Base-by-base conservation (phyloP, 2,329 filamentous ascomycete species). In the Pseudocercospora vitis region DNA sequence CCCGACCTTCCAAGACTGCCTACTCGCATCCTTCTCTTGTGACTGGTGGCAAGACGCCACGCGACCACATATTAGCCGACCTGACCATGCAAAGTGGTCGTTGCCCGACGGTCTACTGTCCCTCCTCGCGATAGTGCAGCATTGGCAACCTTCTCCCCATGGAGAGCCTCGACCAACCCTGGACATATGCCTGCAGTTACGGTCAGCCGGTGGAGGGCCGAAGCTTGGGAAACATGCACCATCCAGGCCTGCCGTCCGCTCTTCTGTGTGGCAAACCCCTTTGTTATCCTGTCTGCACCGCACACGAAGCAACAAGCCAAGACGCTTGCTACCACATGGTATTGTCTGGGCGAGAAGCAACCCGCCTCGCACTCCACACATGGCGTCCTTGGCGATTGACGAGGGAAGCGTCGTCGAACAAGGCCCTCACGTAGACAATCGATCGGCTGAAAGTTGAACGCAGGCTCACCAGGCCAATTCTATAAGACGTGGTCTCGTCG, bases 371-470 rank as follows among this genome's bases (percentile, higher is more conserved):
- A 21, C 42, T 47, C 48, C 37, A 44, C 31, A 29, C 6, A 45
- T 51, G 48, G 53, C 48, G 53, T 46, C 18, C 53, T 51, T 55
- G 53, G 53, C 53, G 51, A 31, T 42, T 26, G 7, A 19, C 26
- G 48, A 33, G 16, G 52, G 31, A 28, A 40, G 32, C 44, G 44
- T 42, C 48, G 39, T 51, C 42, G 31, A 47, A 32, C 48, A 50
- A 29, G 35, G 52, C 48, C 35, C 12, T n/a, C 21, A 26, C 40
- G 52, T 39, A 42, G 40, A 28, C 12, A 18, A 23, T 29, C 16
- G 18, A 32, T 42, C 52, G 52, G 52, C 48, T 55, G 52, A 51
- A 50, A 50, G 52, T 46, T 54, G 52, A 54, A 18, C 47, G 47
- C 37, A 42, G 18, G 37, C 37, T 26, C 11, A 18, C 24, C 52